Conservation (phyloP, 1,139 yeast species). For the Nakaseomyces glabratus region DNA sequence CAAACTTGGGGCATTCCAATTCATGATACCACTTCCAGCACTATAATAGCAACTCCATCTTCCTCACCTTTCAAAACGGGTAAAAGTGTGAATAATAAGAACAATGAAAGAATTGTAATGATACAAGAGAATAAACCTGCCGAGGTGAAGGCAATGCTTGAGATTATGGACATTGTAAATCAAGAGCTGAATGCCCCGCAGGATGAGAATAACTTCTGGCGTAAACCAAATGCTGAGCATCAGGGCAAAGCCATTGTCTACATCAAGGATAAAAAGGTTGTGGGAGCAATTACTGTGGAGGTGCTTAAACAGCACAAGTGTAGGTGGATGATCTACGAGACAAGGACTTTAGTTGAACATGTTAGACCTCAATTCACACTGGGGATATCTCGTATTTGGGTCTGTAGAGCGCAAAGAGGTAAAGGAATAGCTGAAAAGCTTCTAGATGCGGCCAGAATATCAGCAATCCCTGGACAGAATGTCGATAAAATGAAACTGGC, state of each 20-base stretch:
- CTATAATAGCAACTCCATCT: constrained; percentile 13
- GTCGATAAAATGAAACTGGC: constrained; percentile 24
- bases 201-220: constrained; percentile 30
- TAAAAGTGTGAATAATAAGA: background rate
- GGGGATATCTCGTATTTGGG: constrained; percentile 32
- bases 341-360: constrained; percentile 21
- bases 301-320: constrained; percentile 17
- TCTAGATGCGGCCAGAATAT: constrained; percentile 24
- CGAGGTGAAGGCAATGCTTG: constrained; percentile 26
- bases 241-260: constrained; percentile 27
- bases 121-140: constrained; percentile 16
- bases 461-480: constrained; percentile 17
- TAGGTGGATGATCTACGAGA: constrained; percentile 29
- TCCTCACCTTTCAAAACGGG: constrained; percentile 10
- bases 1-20: constrained; percentile 21
- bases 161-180: constrained; percentile 26
- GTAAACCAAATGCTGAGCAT: constrained; percentile 9
- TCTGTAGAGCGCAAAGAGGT: constrained; percentile 23
- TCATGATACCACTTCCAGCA: constrained; percentile 1
- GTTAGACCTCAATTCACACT: constrained; percentile 21
- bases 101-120: constrained; percentile 18
- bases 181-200: constrained; percentile 29
- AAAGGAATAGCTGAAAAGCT: constrained; percentile 26
- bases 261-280: constrained; percentile 23
- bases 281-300: constrained; percentile 28